A percentile compares a stretch with the other conserved stretches of the same genome.
phyloP scores from a whole-genome alignment of 345 rosid genomes.

The sweet orange (Citrus sinensis) region DVS_A1.0 CM039165.1:38973501-38974000 shows the following conservation, averaged over 20 bases:
- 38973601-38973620: constrained; percentile 2
- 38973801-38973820: constrained; percentile 4
- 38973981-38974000: constrained; percentile 96
- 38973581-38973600: not conserved
- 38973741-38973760: not conserved
- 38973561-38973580: not conserved
- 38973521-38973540: not conserved
- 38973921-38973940: constrained; percentile 98
- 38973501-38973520: not conserved
- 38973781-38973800: constrained; percentile 5
- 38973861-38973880: constrained; percentile 11
- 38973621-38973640: not conserved
- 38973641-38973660: not conserved
- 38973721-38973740: not conserved
- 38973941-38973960: constrained; percentile 95
- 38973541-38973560: not conserved
- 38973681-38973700: not conserved
- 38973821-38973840: not conserved
- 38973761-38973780: not conserved
- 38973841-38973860: not conserved
- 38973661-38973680: not conserved
- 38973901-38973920: constrained; percentile 90
- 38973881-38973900: constrained; percentile 94
- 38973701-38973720: not conserved
- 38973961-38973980: constrained; percentile 77